A percentile compares a stretch with the other conserved stretches of the same genome.
Conservation (phyloP, 371 early-diverging fungal genomes). For the Phascolomyces articulosus region DNA sequence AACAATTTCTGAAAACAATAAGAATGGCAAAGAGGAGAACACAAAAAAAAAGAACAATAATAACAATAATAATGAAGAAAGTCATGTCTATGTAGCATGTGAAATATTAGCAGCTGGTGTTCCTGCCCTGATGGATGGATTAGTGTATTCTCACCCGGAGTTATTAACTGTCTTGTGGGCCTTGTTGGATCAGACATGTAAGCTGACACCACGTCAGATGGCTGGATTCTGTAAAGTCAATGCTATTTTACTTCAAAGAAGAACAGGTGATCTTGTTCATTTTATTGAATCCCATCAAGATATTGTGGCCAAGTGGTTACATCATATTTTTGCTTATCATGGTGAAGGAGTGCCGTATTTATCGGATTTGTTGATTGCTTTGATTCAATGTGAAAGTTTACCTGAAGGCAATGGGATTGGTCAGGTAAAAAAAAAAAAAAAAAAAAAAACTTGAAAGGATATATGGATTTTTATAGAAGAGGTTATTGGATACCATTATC, state of each 20-base stretch:
- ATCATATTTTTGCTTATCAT: constrained; percentile 19
- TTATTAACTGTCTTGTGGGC: constrained; percentile 26
- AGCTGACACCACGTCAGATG: constrained; percentile 19
- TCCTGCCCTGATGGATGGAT: constrained; percentile 26
- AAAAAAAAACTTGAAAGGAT: no score
- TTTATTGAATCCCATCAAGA: constrained; percentile 18
- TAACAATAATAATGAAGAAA: background rate
- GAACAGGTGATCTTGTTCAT: constrained; percentile 23
- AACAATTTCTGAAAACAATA: background rate
- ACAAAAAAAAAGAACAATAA: background rate
- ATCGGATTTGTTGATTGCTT: constrained; percentile 19
- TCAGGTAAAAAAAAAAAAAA: constrained; percentile 7
- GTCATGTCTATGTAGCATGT: constrained; percentile 13
- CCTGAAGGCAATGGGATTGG: constrained; percentile 18
- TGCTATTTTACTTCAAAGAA: constrained; percentile 15
- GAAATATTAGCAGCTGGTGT: constrained; percentile 26
- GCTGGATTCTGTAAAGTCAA: constrained; percentile 26
- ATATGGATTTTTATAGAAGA: no score
- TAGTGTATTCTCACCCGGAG: constrained; percentile 25
- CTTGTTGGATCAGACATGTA: constrained; percentile 18
- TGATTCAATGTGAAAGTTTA: constrained; percentile 16
- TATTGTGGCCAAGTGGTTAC: constrained; percentile 22
- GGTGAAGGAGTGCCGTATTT: constrained; percentile 15
- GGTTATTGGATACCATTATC: no score
- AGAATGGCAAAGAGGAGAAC: background rate